These are phyloP conservation scores for Flaveria trinervia DNA, from an alignment of 129 eudicot species.

Conservation along the genomic window DNA sequence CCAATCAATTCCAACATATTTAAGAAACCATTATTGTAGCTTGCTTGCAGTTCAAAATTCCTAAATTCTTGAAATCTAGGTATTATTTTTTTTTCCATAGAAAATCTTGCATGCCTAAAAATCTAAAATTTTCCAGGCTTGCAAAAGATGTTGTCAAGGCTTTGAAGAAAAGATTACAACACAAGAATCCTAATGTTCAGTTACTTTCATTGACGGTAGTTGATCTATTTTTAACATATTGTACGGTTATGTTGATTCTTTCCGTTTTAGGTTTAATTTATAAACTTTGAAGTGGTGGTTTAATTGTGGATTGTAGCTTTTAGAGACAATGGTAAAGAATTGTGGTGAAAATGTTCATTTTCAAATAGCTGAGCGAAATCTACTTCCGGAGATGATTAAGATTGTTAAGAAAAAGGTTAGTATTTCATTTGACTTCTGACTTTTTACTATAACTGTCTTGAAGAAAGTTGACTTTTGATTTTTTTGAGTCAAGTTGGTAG, in stretches of 20 bases:
- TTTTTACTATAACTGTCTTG: not conserved
- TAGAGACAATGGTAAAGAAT: constrained; percentile 96
- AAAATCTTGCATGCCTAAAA: constrained; percentile 12
- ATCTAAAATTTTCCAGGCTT: constrained; percentile 42
- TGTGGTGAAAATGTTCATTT: constrained; percentile 87
- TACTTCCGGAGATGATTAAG: constrained; percentile 84
- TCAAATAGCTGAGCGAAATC: constrained; percentile 72
- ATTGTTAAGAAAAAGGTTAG: constrained; percentile 73
- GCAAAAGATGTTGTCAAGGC: constrained; percentile 89
- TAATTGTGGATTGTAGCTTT: constrained; percentile 51
- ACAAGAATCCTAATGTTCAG: constrained; percentile 90
- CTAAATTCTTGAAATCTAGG: too few species aligned
- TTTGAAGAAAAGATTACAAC: constrained; percentile 82
- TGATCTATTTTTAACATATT: not conserved
- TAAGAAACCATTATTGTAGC: not conserved
- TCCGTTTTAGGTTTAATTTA: not conserved
- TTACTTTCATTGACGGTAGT: constrained; percentile 84
- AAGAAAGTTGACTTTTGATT: constrained; percentile 11
- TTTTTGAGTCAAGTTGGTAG: not conserved
- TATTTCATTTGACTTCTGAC: not conserved
- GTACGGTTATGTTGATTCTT: not conserved
- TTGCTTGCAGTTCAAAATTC: not conserved
- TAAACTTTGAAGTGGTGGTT: constrained; percentile 13
- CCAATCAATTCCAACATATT: too few species aligned
- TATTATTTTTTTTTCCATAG: not conserved